phyloP scores from a whole-genome alignment of 2,329 filamentous ascomycete genomes.

The Fusarium oligoseptatum region DNA sequence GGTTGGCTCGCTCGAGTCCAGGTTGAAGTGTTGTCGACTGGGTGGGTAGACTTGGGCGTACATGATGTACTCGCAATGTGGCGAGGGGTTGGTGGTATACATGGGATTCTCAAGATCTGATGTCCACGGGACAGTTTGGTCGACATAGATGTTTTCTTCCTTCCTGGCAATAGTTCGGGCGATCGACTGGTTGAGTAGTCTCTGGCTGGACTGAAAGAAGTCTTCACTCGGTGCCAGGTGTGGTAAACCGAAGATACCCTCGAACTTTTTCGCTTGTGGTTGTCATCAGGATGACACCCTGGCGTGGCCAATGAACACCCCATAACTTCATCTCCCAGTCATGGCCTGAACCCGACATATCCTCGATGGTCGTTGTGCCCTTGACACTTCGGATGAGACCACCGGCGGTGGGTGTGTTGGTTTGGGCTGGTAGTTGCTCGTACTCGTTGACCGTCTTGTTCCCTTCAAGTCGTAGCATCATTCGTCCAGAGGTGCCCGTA shows the following conservation, averaged over 20 bases:
- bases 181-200: slow-evolving; percentile 80
- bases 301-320: slow-evolving; percentile 87
- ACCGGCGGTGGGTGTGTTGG: slow-evolving; percentile 55
- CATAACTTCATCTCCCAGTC: slow-evolving; percentile 85
- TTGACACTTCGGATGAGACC: slow-evolving; percentile 76
- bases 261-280: slow-evolving; percentile 96
- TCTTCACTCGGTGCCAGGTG: slow-evolving; percentile 77
- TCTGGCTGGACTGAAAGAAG: slow-evolving; percentile 70
- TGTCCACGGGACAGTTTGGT: slow-evolving; percentile 80
- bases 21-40: slow-evolving; percentile 53
- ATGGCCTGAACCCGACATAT: slow-evolving; percentile 74
- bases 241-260: slow-evolving; percentile 90
- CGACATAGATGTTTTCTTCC: slow-evolving; percentile 65
- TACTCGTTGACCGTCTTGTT: slow-evolving; percentile 64
- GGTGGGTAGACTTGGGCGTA: slow-evolving; percentile 83
- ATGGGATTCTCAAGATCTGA: slow-evolving; percentile 74
- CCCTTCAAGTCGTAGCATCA: slow-evolving; percentile 75
- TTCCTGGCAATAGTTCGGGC: slow-evolving; percentile 75
- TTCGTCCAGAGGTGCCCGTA: slow-evolving; percentile 77
- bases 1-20: slow-evolving; percentile 50
- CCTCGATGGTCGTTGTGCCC: slow-evolving; percentile 79
- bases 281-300: slow-evolving; percentile 83
- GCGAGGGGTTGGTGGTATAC: slow-evolving; percentile 69
- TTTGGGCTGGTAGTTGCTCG: slow-evolving; percentile 53
- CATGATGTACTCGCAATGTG: slow-evolving; percentile 90